phyloP scores from a whole-genome alignment of 345 rosid species.

The Kandelia obovata region DNA sequence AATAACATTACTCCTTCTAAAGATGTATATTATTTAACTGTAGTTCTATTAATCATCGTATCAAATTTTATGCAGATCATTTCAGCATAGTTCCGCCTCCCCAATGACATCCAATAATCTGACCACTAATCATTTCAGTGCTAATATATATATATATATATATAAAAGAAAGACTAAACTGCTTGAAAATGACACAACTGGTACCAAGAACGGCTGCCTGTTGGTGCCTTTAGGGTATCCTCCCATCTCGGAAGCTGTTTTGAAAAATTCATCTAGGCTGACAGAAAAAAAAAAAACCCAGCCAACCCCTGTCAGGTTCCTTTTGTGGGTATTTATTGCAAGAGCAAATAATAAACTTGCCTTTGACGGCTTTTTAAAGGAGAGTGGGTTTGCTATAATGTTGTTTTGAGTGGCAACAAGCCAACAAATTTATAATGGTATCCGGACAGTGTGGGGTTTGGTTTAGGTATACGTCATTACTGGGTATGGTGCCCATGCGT shows the following conservation, averaged over 20 bases:
- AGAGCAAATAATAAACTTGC: background rate
- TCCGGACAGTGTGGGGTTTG: background rate
- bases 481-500: background rate
- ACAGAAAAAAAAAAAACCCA: background rate
- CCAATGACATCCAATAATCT: no score
- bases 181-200: background rate
- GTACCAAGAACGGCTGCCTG: background rate
- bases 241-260: background rate
- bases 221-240: background rate
- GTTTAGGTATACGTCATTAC: background rate
- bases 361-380: conserved; percentile 13
- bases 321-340: conserved; percentile 11
- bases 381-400: background rate
- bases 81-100: no score
- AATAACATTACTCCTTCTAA: no score
- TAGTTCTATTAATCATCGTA: no score
- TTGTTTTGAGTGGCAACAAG: background rate
- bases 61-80: no score
- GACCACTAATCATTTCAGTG: no score
- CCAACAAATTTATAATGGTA: background rate
- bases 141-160: no score
- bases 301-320: conserved; percentile 11
- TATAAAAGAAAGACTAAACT: background rate
- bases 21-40: no score
- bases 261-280: background rate